Base-by-base conservation (phyloP, 1,139 yeast species). In the Sugiyamaella sp. region DNA sequence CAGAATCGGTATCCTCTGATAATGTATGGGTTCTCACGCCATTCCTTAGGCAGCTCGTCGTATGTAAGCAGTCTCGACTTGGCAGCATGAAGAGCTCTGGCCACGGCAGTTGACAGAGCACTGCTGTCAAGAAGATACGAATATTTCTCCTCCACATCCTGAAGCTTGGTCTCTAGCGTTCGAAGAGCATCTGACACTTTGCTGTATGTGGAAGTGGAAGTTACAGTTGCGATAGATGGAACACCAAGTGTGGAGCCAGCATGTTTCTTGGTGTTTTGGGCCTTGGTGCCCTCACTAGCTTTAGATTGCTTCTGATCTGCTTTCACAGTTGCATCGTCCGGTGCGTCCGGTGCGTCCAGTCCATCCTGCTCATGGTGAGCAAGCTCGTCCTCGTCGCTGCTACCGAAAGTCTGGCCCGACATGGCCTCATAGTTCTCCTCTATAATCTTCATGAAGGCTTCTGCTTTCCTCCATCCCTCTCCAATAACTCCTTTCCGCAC, bases 21-120 rank as follows among this genome's bases (percentile, higher is more conserved):
- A 54, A 93, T 89, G 68, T 81, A 90, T 55, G 90, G 85, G 72
- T 93, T 93, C 69, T 91, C 97, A 66, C 96, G 80, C 97, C 97
- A 93, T 50, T 88, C 89, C 59, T 85, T 80, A 1, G 99, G 99
- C 50, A 93, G 74, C 68, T 93, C 96, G 66, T 89, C 89, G 70
- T 86, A 88, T 62, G 89, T 90, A 50, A 93, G 72, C 55, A 85
- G 79, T 51, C 84, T 70, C 5, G 72, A 60, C 40, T 80, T 74
- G 1, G 96, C 95, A 2, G 66, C 60, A 38, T 60, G 57, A 4
- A 74, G 61, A 3, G 78, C 77, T 8, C 58, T 58, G 55, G 69
- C 70, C n/a, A 74, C 60, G 10, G 71, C 65, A 9, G 56, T 55
- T 5, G 60, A 57, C 16, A 61, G 46, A 4, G 46, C 20, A 22